Evolutionary conservation across 2,329 filamentous ascomycete species (phyloP), one percentile per base, ranked within the genome.

Genomic region (Clonostachys byssicola): DNA sequence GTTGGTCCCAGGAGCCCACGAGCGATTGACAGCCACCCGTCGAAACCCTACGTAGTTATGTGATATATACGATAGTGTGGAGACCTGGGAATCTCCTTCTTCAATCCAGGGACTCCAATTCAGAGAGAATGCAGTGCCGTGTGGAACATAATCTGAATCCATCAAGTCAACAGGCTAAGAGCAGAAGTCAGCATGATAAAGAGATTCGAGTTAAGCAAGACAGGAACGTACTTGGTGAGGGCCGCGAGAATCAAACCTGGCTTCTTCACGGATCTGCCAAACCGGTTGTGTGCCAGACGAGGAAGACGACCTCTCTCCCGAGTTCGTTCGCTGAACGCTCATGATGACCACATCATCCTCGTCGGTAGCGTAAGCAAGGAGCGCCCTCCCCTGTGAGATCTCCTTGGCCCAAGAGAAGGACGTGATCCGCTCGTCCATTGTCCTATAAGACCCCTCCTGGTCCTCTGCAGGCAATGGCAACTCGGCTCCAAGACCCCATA

Each of bases 11-110:
- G 54, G 59, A 1, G 53, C 52, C 68, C 68, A 73, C 0, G 59
- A 41, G 0, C 55, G 57, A 2, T 60, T 51, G 16, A 81, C 56
- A 0, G 71, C 71, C 42, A 83, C 52, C 39, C 67, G 67, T 16
- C 78, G 71, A 53, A 83, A 83, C 2, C 79, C 79, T 41, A 82
- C 69, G 48, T 81, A 73, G 51, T 77, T 74, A 35, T 64, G 67
- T 2, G 74, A 63, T 10, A 77, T 58, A 52, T 79, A 81, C 0
- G 76, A 75, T 5, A 83, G 49, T 2, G 76, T 67, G 16, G 73
- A 71, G 0, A 65, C 68, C 17, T 62, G 62, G 2, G 56, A 63
- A 6, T 57, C 62, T 2, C 59, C 60, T 0, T 53, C 55, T 3
- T 61, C 56, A 3, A 72, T 49, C 78, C 78, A 83, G 0, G 78